Evolutionary conservation across 768 basidiomycete genomes (phyloP).

Genomic region (Pleurotus citrinopileatus): DNA sequence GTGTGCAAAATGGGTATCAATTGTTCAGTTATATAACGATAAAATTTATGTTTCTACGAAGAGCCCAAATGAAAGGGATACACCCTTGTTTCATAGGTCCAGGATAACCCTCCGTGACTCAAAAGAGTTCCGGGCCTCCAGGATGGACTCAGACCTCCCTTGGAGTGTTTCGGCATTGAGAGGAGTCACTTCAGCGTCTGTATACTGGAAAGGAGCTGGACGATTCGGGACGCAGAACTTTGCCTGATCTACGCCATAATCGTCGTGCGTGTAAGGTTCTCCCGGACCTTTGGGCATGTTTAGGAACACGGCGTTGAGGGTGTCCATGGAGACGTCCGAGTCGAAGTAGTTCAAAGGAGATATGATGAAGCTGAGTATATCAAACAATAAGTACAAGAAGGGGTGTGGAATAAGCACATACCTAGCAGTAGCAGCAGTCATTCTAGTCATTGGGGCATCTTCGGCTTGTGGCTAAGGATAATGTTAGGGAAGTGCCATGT

Average conservation of each 20-base stretch:
- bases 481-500: neutral
- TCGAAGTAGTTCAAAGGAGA: constrained; percentile 68
- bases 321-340: constrained; percentile 58
- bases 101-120: no score
- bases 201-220: constrained; percentile 19
- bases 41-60: no score
- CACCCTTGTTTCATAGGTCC: no score
- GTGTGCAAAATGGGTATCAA: no score
- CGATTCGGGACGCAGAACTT: constrained; percentile 22
- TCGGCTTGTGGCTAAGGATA: constrained; percentile 52
- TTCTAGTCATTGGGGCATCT: constrained; percentile 60
- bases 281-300: constrained; percentile 34
- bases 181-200: neutral
- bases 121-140: no score
- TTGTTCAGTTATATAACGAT: no score
- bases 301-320: constrained; percentile 49
- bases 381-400: neutral
- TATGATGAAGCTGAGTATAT: constrained; percentile 44
- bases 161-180: neutral
- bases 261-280: constrained; percentile 40
- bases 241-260: constrained; percentile 47
- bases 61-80: no score
- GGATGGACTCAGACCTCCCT: no score
- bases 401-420: constrained; percentile 18
- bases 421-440: constrained; percentile 54